A percentile compares a stretch with the other conserved stretches of the same genome.
These are phyloP conservation scores for Candida tallmaniae DNA, from an alignment of 805 yeast species.

Conservation along the genomic window DNA sequence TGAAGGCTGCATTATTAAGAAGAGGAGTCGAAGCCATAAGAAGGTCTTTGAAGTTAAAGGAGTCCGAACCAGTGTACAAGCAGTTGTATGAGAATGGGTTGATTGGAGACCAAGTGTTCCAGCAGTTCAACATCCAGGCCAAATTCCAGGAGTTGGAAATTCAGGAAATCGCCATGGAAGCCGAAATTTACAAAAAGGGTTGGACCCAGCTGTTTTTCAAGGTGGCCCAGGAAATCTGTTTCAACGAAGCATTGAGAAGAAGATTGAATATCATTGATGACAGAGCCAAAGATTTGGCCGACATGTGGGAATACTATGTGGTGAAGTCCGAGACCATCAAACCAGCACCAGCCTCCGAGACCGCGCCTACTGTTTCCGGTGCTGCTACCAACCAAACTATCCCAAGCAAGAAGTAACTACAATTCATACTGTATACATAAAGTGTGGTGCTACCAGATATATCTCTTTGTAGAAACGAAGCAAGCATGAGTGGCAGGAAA, in stretches of 20 bases:
- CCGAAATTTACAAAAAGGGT: constrained; percentile 66
- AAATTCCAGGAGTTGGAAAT: constrained; percentile 80
- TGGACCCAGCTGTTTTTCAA: constrained; percentile 79
- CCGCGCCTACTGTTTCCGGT: no score
- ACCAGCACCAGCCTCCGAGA: not conserved
- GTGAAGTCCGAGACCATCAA: constrained; percentile 2
- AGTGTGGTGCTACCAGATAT: no score
- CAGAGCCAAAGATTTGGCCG: constrained; percentile 28
- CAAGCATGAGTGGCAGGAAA: no score
- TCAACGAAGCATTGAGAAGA: constrained; percentile 86
- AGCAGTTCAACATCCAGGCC: constrained; percentile 71
- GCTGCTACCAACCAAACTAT: not conserved
- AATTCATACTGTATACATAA: no score
- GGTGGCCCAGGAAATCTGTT: constrained; percentile 82
- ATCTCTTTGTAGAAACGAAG: no score
- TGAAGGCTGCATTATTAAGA: constrained; percentile 56
- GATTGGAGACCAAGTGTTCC: constrained; percentile 84
- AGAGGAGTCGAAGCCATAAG: constrained; percentile 83
- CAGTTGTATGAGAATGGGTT: constrained; percentile 81
- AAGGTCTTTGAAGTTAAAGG: constrained; percentile 77
- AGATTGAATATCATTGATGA: constrained; percentile 49
- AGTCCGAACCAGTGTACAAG: constrained; percentile 64
- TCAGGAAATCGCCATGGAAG: constrained; percentile 69
- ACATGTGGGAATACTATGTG: constrained; percentile 30
- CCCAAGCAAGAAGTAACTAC: not conserved